Evolutionary conservation across 2,329 filamentous ascomycete genomes (phyloP), one percentile per base, ranked within the genome.

Genomic region (Xylaria arbuscula): DNA sequence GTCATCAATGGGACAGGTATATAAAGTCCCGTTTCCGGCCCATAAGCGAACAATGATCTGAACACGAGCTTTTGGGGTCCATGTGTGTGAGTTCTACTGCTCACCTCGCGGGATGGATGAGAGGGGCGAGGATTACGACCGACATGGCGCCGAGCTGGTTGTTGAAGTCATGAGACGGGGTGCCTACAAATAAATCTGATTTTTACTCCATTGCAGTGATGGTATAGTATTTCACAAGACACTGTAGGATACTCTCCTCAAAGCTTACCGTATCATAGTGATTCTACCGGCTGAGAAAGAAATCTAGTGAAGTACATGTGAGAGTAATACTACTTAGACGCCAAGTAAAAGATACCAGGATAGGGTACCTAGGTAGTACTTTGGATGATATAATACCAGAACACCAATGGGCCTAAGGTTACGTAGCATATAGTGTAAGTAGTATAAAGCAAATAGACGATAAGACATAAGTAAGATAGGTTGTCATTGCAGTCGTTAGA

Each of bases 141-240:
- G 66, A 68, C 40, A 61, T 68, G 32, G 28, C 57, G 56, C 66
- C 66, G 66, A 68, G 51, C 50, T 61, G n/a, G 19, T 8, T 50
- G 45, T 64, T 28, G 32, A 58, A 47, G 47, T 19, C 34, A 36
- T 51, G 51, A 32, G 32, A 57, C 11, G 32, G 36, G 6, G 9
- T 36, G 5, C n/a, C 34, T 19, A 11, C 13, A 15, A 17, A 6
- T 56, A 13, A 50, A 28, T 47, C 28, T 50, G 8, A 24, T 34
- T 24, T 19, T 19, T 45, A 2, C 6, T 28, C 11, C n/a, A 40
- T 36, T 4, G n/a, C 17, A 64, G 8, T 38, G 42, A 32, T 22
- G 13, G 42, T 38, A 5, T 51, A 45, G 11, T 36, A 7, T 45
- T 15, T 45, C 40, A 45, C 40, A 17, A 7, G 40, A 17, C 22